Conservation (phyloP, 352 stramenopile genomes). For the Thraustotheca clavata region DNA sequence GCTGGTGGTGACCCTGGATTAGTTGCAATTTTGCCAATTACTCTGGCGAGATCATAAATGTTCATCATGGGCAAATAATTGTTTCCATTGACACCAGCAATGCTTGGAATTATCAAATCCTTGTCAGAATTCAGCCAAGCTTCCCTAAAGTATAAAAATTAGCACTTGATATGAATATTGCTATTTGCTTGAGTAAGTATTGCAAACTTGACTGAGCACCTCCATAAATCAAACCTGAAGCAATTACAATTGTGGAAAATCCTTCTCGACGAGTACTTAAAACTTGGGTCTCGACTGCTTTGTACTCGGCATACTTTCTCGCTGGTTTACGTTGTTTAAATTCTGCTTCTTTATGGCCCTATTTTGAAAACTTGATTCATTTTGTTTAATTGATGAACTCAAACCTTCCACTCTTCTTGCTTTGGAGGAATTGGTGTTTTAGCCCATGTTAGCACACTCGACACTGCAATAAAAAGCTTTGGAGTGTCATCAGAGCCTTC, state of each 20-base stretch:
- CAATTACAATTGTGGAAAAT: slow-evolving; percentile 67
- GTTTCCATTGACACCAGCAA: slow-evolving; percentile 28
- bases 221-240: slow-evolving; percentile 66
- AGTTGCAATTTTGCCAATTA: slow-evolving; percentile 39
- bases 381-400: neutral
- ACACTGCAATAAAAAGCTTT: slow-evolving; percentile 68
- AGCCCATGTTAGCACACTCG: slow-evolving; percentile 71
- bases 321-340: slow-evolving; percentile 75
- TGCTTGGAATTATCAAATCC: slow-evolving; percentile 49
- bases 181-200: slow-evolving; percentile 41
- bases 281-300: slow-evolving; percentile 77
- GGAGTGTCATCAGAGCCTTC: slow-evolving; percentile 25
- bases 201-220: slow-evolving; percentile 57
- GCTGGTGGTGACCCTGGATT: slow-evolving; percentile 30
- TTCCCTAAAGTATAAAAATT: slow-evolving; percentile 26
- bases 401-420: slow-evolving; percentile 24
- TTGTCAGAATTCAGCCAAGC: slow-evolving; percentile 56
- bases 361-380: neutral
- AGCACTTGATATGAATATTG: too few relatives aligned
- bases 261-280: slow-evolving; percentile 57
- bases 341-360: slow-evolving; percentile 50
- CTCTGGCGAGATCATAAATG: slow-evolving; percentile 63
- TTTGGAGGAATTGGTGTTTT: slow-evolving; percentile 52
- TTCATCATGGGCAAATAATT: slow-evolving; percentile 81
- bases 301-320: slow-evolving; percentile 60